A percentile compares a stretch with the other conserved stretches of the same genome.
phyloP scores from a whole-genome alignment of 106 monocot genomes.

The Hemerocallis citrina region DNA sequence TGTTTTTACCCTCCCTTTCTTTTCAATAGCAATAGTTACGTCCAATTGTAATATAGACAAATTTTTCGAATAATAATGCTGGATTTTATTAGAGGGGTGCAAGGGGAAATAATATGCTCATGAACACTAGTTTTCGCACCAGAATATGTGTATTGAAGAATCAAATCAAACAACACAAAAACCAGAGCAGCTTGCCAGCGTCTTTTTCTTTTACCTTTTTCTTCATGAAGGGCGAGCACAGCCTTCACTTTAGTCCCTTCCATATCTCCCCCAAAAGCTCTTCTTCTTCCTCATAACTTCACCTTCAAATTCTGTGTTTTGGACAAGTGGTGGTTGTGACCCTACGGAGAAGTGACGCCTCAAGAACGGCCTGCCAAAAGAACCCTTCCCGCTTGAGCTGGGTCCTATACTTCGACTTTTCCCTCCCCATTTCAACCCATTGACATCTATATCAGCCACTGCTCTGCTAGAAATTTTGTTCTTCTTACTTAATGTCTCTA shows the following conservation, averaged over 20 bases:
- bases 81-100: too few species aligned
- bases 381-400: slow-evolving; percentile 31
- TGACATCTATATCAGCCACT: slow-evolving; percentile 32
- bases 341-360: slow-evolving; percentile 42
- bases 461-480: slow-evolving; percentile 50
- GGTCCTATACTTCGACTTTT: slow-evolving; percentile 21
- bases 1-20: too few species aligned
- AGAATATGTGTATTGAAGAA: too few species aligned
- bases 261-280: slow-evolving; percentile 38
- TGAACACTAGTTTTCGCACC: too few species aligned
- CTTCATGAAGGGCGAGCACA: background rate
- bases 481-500: slow-evolving; percentile 14
- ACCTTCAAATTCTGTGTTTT: slow-evolving; percentile 13
- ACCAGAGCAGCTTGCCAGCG: background rate
- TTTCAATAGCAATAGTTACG: too few species aligned
- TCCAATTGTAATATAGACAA: too few species aligned
- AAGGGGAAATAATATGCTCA: too few species aligned
- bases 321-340: slow-evolving; percentile 6
- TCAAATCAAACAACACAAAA: too few species aligned
- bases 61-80: too few species aligned
- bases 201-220: background rate
- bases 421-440: slow-evolving; percentile 7
- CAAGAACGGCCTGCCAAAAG: slow-evolving; percentile 27
- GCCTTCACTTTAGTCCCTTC: slow-evolving; percentile 7
- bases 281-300: slow-evolving; percentile 22